Conservation (phyloP, 352 stramenopile genomes). For the Globisporangium spiculum region DNA sequence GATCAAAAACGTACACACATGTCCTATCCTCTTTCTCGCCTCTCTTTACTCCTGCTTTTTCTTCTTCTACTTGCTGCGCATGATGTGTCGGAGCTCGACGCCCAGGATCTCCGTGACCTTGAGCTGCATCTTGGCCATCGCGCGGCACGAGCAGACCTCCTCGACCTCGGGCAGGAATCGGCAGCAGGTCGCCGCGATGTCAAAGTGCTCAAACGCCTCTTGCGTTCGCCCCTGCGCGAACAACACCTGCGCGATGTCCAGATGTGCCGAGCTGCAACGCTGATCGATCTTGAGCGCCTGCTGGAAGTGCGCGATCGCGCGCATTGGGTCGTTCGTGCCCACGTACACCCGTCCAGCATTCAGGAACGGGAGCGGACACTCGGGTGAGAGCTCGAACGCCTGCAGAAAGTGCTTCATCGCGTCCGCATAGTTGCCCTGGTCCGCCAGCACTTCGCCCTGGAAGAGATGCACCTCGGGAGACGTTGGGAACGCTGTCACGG, state of each 20-base stretch:
- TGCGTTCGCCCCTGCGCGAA: slow-evolving; percentile 74
- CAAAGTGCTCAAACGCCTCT: slow-evolving; percentile 78
- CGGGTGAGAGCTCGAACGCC: slow-evolving; percentile 67
- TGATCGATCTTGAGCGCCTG: slow-evolving; percentile 74
- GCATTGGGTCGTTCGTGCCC: slow-evolving; percentile 75
- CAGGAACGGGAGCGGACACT: slow-evolving; percentile 79
- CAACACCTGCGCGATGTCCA: slow-evolving; percentile 84
- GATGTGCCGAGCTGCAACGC: slow-evolving; percentile 74
- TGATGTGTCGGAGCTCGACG: slow-evolving; percentile 84
- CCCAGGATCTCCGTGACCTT: slow-evolving; percentile 81
- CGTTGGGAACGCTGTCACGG: slow-evolving; percentile 55
- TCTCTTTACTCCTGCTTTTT: background rate
- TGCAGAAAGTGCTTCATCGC: slow-evolving; percentile 79
- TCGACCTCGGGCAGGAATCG: slow-evolving; percentile 83
- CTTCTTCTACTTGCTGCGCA: slow-evolving; percentile 62
- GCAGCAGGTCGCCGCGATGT: slow-evolving; percentile 62
- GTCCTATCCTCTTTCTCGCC: background rate
- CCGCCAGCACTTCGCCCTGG: slow-evolving; percentile 75
- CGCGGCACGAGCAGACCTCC: slow-evolving; percentile 69
- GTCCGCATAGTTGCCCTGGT: slow-evolving; percentile 79
- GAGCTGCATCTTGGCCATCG: slow-evolving; percentile 85
- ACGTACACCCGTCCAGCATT: slow-evolving; percentile 83
- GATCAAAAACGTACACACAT: background rate
- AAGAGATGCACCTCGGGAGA: slow-evolving; percentile 81
- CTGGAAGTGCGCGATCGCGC: slow-evolving; percentile 79